Conservation (phyloP, 2,329 filamentous ascomycete species). For the Penicillium sp. region DNA sequence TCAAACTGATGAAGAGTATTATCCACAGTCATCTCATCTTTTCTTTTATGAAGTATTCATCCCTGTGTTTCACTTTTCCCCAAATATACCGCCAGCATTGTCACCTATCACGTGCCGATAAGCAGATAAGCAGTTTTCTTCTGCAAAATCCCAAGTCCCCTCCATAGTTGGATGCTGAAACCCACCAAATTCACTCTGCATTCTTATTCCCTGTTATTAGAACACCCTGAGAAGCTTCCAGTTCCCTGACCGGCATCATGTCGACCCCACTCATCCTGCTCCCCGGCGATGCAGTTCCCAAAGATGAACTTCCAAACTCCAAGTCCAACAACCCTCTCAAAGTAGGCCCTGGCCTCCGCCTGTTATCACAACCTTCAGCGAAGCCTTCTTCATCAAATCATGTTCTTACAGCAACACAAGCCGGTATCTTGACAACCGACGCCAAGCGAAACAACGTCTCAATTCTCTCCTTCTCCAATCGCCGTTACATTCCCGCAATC, state of each 20-base stretch:
- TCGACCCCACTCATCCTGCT: slow-evolving; percentile 66
- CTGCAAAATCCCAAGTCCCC: not conserved
- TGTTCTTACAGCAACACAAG: slow-evolving; percentile 35
- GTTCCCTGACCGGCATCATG: slow-evolving; percentile 45
- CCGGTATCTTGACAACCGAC: slow-evolving; percentile 40
- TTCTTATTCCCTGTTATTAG: not conserved
- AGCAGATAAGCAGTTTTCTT: slow-evolving; percentile 7
- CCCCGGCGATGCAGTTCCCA: slow-evolving; percentile 74
- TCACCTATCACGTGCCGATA: slow-evolving; percentile 31
- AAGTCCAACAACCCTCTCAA: slow-evolving; percentile 68
- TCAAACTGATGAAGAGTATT: not conserved
- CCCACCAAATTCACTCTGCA: not conserved
- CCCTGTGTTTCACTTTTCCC: slow-evolving; percentile 1
- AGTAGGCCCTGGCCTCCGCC: slow-evolving; percentile 78
- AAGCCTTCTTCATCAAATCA: slow-evolving; percentile 57
- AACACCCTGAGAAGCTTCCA: not conserved
- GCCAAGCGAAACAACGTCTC: slow-evolving; percentile 40
- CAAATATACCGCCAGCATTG: not conserved
- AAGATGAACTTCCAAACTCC: slow-evolving; percentile 63
- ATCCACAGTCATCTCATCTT: not conserved
- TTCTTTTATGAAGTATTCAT: not conserved
- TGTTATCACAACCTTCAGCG: slow-evolving; percentile 72
- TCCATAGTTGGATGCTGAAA: not conserved
- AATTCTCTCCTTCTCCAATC: slow-evolving; percentile 37
- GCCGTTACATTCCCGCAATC: slow-evolving; percentile 73